Percentiles rank a stretch among this genome's conserved stretches.
Conservation (phyloP, 148 eudicot species). For the Rhododendron williamsianum region DNA sequence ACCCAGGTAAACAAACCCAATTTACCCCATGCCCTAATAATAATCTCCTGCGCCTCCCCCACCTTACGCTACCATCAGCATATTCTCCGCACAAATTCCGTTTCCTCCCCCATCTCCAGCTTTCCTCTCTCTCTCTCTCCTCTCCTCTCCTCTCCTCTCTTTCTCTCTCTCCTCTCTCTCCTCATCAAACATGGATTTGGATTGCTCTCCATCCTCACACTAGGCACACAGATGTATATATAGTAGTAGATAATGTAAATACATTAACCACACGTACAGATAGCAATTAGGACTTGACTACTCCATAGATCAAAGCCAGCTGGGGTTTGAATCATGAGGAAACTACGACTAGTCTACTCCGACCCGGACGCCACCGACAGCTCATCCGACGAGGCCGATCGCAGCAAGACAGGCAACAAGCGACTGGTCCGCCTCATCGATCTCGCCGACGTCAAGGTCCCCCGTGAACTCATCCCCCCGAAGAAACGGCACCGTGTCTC, state of each 20-base stretch:
- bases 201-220: not conserved
- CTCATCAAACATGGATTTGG: not conserved
- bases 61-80: not conserved
- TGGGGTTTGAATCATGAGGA: constrained; percentile 21
- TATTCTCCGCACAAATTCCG: not conserved
- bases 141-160: not conserved
- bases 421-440: constrained; percentile 22
- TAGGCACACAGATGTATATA: not conserved
- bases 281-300: not conserved
- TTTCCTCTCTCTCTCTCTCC: not conserved
- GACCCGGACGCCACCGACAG: constrained; percentile 79
- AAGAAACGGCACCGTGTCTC: not conserved
- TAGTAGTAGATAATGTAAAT: not conserved
- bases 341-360: constrained; percentile 46
- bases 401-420: constrained; percentile 13
- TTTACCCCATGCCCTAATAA: not conserved
- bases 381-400: constrained; percentile 53
- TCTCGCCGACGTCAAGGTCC: not conserved
- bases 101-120: not conserved
- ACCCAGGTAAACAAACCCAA: not conserved
- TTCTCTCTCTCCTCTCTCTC: not conserved
- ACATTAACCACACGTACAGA: not conserved
- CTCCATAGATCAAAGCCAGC: not conserved
- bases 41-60: not conserved
- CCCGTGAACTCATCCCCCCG: not conserved